Conservation (phyloP, 345 rosid species). For the Corchorus olitorius region DNA sequence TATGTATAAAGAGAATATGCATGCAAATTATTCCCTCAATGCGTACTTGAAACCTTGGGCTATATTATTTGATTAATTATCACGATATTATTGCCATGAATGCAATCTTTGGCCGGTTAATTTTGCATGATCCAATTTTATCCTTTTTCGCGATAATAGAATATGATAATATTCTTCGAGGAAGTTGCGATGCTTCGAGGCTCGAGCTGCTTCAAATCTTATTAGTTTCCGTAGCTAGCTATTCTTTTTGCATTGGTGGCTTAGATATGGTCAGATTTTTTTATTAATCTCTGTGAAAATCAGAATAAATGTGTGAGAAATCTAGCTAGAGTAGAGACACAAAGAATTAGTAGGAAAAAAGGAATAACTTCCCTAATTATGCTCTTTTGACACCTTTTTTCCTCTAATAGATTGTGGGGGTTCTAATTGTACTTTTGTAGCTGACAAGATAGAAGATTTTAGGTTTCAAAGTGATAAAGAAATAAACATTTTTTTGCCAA, state of each 20-base stretch:
- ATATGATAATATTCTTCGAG: background rate
- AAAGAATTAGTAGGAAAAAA: background rate
- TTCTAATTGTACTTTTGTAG: background rate
- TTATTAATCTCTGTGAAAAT: background rate
- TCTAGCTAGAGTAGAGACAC: background rate
- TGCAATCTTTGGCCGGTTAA: slow-evolving; percentile 10
- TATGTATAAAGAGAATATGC: background rate
- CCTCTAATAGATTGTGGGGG: background rate
- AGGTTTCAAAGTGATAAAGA: background rate
- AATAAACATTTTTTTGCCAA: background rate
- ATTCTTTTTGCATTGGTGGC: background rate
- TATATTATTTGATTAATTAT: no score
- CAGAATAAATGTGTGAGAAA: background rate
- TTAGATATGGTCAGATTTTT: background rate
- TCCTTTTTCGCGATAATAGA: background rate
- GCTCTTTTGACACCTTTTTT: background rate
- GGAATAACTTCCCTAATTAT: background rate
- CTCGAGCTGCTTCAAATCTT: background rate
- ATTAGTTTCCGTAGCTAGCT: background rate
- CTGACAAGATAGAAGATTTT: background rate
- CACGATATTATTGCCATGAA: background rate
- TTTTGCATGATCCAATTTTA: background rate
- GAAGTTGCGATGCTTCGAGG: background rate
- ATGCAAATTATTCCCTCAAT: no score
- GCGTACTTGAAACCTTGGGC: no score